These are phyloP conservation scores for Furcasterigmium sp. DNA, from an alignment of 2,329 filamentous ascomycete species.

Conservation along the genomic window DNA sequence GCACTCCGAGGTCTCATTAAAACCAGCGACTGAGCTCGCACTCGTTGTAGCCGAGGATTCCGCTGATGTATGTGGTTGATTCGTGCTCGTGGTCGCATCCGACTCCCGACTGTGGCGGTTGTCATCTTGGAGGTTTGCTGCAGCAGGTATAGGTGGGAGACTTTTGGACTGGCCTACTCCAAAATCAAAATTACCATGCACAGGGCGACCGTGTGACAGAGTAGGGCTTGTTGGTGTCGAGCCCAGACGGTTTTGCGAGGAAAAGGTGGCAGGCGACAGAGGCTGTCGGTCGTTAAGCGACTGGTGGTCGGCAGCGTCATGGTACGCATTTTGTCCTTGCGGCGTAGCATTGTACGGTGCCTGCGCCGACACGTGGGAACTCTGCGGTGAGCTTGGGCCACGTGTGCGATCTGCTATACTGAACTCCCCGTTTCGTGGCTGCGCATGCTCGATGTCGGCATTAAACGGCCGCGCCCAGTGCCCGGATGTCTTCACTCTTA, in stretches of 20 bases:
- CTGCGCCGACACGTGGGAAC: conserved; percentile 28
- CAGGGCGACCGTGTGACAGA: not conserved
- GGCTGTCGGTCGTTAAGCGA: not conserved
- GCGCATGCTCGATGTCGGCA: conserved; percentile 41
- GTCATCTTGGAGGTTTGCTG: conserved; percentile 21
- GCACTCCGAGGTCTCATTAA: conserved; percentile 41
- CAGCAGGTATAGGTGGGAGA: not conserved
- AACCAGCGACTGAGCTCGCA: conserved; percentile 48
- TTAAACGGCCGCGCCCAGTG: conserved; percentile 48
- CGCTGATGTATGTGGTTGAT: conserved; percentile 42
- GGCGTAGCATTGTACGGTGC: conserved; percentile 27
- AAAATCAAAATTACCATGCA: not conserved
- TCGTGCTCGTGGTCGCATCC: conserved; percentile 42
- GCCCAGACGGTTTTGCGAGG: conserved; percentile 22
- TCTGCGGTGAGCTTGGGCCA: conserved; percentile 25
- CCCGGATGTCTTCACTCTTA: conserved; percentile 47
- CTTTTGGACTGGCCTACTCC: not conserved
- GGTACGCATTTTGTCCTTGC: not conserved
- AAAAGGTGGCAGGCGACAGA: not conserved
- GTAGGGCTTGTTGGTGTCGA: conserved; percentile 22
- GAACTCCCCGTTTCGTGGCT: conserved; percentile 18
- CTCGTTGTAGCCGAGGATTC: conserved; percentile 52
- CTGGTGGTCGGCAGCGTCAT: not conserved
- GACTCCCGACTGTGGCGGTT: conserved; percentile 49
- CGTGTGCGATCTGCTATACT: conserved; percentile 18